These are phyloP conservation scores for Amanita muscaria DNA, from an alignment of 768 basidiomycete species.

Conservation along the genomic window DNA sequence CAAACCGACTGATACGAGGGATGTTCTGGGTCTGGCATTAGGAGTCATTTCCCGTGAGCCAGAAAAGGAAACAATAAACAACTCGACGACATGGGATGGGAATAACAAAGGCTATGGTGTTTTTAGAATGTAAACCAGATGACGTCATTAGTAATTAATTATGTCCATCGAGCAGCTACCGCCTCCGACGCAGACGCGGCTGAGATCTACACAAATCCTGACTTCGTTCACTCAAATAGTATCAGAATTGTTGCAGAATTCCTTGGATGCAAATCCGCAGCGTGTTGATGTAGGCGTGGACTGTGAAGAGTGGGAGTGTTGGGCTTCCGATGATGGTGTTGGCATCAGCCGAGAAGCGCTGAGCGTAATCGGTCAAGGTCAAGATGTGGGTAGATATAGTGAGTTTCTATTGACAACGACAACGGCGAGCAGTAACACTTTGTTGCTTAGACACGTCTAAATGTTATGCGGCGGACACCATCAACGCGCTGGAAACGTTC, in stretches of 20 bases:
- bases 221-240: constrained; percentile 75
- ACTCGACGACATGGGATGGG: constrained; percentile 62
- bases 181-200: constrained; percentile 49
- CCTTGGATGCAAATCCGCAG: constrained; percentile 71
- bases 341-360: constrained; percentile 66
- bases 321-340: constrained; percentile 78
- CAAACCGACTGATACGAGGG: constrained; percentile 79
- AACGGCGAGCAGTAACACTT: not conserved
- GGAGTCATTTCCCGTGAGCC: constrained; percentile 55
- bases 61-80: constrained; percentile 10
- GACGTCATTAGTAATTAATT: constrained; percentile 1
- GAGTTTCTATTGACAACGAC: constrained; percentile 20
- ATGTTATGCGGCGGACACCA: constrained; percentile 40
- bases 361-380: constrained; percentile 38
- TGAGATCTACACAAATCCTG: constrained; percentile 80
- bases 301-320: constrained; percentile 70
- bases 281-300: constrained; percentile 68
- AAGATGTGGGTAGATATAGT: constrained; percentile 61
- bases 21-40: constrained; percentile 82
- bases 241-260: constrained; percentile 84
- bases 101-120: constrained; percentile 72
- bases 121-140: constrained; percentile 58
- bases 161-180: constrained; percentile 42
- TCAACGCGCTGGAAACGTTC: constrained; percentile 55
- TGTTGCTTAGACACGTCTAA: constrained; percentile 60